Conservation (phyloP, 805 yeast species). For the Helenozyma rhizophorensis region DNA sequence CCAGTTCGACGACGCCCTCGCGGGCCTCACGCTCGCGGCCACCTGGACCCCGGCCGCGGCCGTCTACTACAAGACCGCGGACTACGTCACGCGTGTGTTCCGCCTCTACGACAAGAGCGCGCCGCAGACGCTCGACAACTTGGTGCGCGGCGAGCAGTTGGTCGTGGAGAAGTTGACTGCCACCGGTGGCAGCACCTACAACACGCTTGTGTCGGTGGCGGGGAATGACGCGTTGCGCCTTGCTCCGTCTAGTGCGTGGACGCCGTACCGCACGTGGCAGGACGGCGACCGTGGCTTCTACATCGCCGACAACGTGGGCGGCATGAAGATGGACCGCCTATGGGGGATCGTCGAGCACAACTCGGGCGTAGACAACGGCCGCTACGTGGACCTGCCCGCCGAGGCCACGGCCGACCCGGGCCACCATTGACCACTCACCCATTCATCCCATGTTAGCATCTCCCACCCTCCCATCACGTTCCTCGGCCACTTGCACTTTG, state of each 20-base stretch:
- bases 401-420: no score
- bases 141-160: constrained; percentile 58
- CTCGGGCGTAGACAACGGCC: constrained; percentile 64
- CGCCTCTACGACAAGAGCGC: constrained; percentile 60
- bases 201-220: constrained; percentile 51
- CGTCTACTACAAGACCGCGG: constrained; percentile 49
- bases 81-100: constrained; percentile 69
- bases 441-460: no score
- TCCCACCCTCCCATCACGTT: no score
- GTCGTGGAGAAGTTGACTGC: constrained; percentile 63
- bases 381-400: constrained; percentile 42
- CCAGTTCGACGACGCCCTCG: constrained; percentile 48
- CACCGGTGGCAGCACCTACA: constrained; percentile 63
- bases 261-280: constrained; percentile 35
- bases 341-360: constrained; percentile 79
- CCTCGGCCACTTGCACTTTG: no score
- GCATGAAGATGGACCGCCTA: constrained; percentile 75
- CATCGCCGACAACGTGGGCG: constrained; percentile 72
- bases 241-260: constrained; percentile 19
- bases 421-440: no score
- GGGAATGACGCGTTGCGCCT: constrained; percentile 34
- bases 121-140: constrained; percentile 61
- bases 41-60: constrained; percentile 54
- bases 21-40: constrained; percentile 39
- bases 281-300: constrained; percentile 45